Conservation (phyloP, 2,329 filamentous ascomycete species). For the Ceratocystis cubensis region DNA sequence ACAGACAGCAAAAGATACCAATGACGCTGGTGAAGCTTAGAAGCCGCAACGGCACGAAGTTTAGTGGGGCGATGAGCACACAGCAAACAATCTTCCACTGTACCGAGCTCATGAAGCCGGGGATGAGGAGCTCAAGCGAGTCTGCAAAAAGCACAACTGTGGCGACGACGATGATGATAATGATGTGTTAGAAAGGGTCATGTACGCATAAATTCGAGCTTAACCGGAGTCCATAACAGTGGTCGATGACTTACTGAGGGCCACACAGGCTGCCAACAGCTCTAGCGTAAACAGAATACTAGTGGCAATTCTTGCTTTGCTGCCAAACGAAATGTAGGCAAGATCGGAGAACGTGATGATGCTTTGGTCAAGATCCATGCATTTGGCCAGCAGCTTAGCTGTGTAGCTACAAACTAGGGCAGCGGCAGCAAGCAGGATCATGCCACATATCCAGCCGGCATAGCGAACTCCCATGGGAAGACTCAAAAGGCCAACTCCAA, state of each 20-base stretch:
- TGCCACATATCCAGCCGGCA: conserved; percentile 75
- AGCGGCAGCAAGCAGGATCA: conserved; percentile 59
- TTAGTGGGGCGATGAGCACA: conserved; percentile 63
- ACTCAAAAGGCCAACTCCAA: conserved; percentile 80
- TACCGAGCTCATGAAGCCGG: conserved; percentile 49
- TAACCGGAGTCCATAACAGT: background rate
- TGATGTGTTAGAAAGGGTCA: background rate
- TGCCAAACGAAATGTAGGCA: conserved; percentile 80
- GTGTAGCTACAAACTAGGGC: conserved; percentile 75
- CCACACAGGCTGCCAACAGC: conserved; percentile 76
- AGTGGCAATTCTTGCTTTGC: conserved; percentile 65
- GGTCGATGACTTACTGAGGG: conserved; percentile 36
- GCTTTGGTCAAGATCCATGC: conserved; percentile 71
- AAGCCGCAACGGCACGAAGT: conserved; percentile 69
- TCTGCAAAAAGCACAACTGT: conserved; percentile 80
- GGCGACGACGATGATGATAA: background rate
- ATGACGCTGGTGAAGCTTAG: conserved; percentile 85
- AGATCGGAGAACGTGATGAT: conserved; percentile 92
- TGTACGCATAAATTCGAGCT: background rate
- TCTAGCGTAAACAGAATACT: conserved; percentile 82
- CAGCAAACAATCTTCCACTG: conserved; percentile 82
- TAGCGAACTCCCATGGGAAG: conserved; percentile 79
- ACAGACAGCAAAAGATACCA: conserved; percentile 81
- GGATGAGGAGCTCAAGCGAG: conserved; percentile 67
- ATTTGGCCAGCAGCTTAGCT: conserved; percentile 70